Conservation (phyloP, 345 rosid genomes). For the Gossypium raimondii region DNA sequence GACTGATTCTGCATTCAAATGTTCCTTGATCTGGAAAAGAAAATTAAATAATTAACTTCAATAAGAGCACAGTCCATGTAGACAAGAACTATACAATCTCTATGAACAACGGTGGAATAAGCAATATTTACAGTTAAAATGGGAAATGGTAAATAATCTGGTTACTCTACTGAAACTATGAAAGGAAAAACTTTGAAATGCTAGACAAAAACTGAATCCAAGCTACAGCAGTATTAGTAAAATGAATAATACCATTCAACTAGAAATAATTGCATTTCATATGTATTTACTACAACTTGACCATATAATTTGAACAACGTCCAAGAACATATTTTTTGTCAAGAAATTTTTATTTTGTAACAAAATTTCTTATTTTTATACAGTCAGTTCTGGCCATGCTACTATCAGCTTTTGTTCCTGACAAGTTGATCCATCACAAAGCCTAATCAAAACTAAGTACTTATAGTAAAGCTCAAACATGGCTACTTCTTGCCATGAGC, state of each 20-base stretch:
- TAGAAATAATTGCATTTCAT: background rate
- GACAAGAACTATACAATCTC: conserved; percentile 9
- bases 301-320: background rate
- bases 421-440: background rate
- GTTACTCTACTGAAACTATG: background rate
- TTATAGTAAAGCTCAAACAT: background rate
- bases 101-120: background rate
- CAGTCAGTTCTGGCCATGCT: background rate
- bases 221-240: background rate
- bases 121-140: background rate
- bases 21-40: conserved; percentile 64
- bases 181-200: background rate
- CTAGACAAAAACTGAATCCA: background rate
- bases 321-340: background rate
- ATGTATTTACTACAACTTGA: background rate
- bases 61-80: background rate
- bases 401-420: background rate
- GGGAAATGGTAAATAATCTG: background rate
- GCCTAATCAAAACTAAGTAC: background rate
- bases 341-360: background rate
- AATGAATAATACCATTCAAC: background rate
- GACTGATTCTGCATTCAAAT: conserved; percentile 72
- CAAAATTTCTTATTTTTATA: background rate
- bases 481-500: background rate
- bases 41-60: background rate